A percentile compares a stretch with the other conserved stretches of the same genome.
Evolutionary conservation across 2,329 filamentous ascomycete genomes (phyloP).

Genomic region (Pseudogymnoascus sp.): DNA sequence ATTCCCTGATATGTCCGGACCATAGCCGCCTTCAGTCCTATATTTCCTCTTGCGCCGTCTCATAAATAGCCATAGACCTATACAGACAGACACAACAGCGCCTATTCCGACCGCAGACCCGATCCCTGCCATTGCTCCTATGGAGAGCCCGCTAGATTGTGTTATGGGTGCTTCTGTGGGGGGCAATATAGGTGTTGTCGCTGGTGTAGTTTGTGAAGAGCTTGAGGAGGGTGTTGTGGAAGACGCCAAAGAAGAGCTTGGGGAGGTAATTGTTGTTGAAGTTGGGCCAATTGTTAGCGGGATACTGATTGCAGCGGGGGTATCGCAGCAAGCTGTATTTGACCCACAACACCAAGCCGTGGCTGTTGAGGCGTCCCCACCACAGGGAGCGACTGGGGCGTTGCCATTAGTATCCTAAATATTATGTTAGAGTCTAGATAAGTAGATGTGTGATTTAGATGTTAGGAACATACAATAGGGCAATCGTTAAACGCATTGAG

Average conservation of each 20-base stretch:
- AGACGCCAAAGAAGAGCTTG: background rate
- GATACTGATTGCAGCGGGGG: background rate
- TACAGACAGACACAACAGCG: background rate
- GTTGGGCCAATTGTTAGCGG: background rate
- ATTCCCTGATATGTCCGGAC: background rate
- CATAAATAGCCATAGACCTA: background rate
- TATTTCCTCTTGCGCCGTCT: background rate
- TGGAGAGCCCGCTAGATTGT: conserved; percentile 7
- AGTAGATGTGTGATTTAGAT: background rate
- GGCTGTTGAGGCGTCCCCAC: background rate
- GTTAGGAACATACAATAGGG: background rate
- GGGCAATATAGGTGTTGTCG: background rate
- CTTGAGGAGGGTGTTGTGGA: background rate
- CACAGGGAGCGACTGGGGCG: background rate
- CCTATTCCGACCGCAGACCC: background rate
- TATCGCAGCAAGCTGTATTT: background rate
- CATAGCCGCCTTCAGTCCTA: background rate
- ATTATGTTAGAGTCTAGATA: background rate
- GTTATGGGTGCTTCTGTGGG: background rate
- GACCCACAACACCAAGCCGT: background rate
- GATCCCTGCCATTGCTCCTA: conserved; percentile 11
- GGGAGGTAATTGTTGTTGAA: background rate
- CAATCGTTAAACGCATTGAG: background rate
- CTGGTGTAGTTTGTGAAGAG: background rate
- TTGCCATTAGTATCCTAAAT: background rate